Evolutionary conservation across 1,284 basidiomycete genomes (phyloP), one percentile per base, ranked within the genome.

Genomic region (Melampsora abietis-canadensis): DNA sequence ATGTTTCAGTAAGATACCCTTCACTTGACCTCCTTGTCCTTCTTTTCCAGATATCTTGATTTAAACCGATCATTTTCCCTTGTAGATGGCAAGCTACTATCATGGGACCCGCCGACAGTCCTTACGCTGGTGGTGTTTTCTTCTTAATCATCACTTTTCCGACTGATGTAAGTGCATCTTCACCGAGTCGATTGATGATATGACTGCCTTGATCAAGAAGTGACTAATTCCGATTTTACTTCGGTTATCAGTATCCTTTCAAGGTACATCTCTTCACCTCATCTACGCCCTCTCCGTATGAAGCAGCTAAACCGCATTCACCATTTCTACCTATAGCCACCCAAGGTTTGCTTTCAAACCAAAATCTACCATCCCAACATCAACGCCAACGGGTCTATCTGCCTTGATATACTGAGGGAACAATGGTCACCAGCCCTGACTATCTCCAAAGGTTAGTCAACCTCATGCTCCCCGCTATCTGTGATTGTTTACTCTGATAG

Each of bases 291-390:
- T 40, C 81, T 81, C 61, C 34, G 24, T 47, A 15, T 46, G 1
- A 21, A 14, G 59, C n/a, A 57, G 17, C 47, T 37, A 15, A 19
- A 12, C n/a, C 40, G 19, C 24, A 14, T 15, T 24, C 8, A 21
- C 19, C 47, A 54, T 54, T 19, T 51, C 17, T 40, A 5, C 63
- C 63, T 30, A 15, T 47, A 75, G 86, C 95, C 96, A 54, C 96
- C 96, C 83, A 98, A 98, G 88, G 93, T 98, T 84, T 91, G 90
- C 85, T 98, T 99, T 85, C 94, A 92, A 80, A 98, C 95, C 82
- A 97, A 87, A 82, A 86, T 86, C 82, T 85, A 84, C 80, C 93
- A 95, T 84, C 92, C 92, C 65, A 95, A 95, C 86, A 94, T 96
- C 91, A 96, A 96, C 83, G 90, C 91, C 78, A 94, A 96, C 81